Base-by-base conservation (phyloP, 352 stramenopile genomes). In the Hyaloperonospora brassicae region DNA sequence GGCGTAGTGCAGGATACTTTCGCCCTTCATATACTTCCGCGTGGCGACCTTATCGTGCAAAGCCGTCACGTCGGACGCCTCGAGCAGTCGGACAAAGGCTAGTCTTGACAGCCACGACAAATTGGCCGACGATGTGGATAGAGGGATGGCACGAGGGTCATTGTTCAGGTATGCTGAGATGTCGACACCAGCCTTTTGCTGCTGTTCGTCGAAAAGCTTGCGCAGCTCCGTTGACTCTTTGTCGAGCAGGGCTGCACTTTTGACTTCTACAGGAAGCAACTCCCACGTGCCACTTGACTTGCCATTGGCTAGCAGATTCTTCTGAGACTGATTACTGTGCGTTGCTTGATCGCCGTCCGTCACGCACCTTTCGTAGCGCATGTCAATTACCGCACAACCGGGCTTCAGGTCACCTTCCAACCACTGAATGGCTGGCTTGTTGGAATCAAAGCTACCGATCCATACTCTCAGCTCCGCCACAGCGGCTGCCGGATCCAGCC, bases 361-460 rank as follows among this genome's bases (percentile, higher is more conserved):
- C 6, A n/a, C 31, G 47, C 57, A 55, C n/a, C 25, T 66, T 43
- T 70, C 64, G 35, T 69, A 53, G 3, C 48, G 60, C 47, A 76
- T 61, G 47, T 69, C 58, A 52, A 73, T 56, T 6, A 45, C 43
- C 39, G 64, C 66, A 21, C 50, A 47, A 21, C 27, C 44, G n/a
- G 47, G 35, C 0, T 61, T 49, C 12, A 38, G 5, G 13, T 64
- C 57, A 7, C 30, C 55, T 17, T 51, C 31, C 14, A 74, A 44
- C 73, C 71, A 87, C 41, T 88, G 68, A 24, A 90, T 64, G 1
- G 77, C 71, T 10, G 79, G 77, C 2, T 66, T 66, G 13, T 68
- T 70, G 12, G 70, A 59, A 11, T 73, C 59, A 50, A 86, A 89
- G 50, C 75, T 88, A 24, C 81, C 81, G 25, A 89, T 60, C 74